These are phyloP conservation scores for Beauveria brongniartii DNA, from an alignment of 2,329 filamentous ascomycete species.

Conservation along the genomic window DNA sequence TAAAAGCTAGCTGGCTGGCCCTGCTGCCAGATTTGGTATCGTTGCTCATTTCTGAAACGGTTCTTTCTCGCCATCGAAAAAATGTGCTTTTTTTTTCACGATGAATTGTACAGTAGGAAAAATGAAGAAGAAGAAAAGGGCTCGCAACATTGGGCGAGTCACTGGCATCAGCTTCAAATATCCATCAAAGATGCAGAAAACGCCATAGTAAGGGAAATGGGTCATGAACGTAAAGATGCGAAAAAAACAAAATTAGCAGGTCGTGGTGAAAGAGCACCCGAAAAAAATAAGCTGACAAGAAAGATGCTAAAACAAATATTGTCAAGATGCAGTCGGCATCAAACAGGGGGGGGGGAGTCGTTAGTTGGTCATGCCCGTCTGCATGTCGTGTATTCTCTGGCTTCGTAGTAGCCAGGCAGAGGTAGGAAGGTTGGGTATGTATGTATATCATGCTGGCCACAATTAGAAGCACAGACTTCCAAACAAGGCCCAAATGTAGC, in stretches of 20 bases:
- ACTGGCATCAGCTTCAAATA: background rate
- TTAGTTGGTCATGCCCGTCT: background rate
- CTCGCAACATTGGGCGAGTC: background rate
- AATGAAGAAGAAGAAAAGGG: background rate
- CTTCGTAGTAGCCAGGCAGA: background rate
- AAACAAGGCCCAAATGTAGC: background rate
- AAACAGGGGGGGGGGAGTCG: background rate
- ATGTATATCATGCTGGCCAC: background rate
- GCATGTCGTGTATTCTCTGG: background rate
- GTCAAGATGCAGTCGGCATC: background rate
- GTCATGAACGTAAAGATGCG: no score
- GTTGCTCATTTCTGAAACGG: constrained; percentile 5
- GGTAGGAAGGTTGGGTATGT: no score
- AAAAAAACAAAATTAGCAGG: background rate
- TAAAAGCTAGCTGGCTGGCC: background rate
- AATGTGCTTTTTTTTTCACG: background rate
- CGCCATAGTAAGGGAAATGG: no score
- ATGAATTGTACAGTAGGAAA: constrained; percentile 6
- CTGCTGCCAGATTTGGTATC: constrained; percentile 9
- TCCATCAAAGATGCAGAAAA: background rate
- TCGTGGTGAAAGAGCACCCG: no score
- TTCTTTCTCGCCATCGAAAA: background rate
- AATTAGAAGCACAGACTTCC: background rate
- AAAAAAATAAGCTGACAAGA: background rate
- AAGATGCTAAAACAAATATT: background rate